A percentile compares a stretch with the other conserved stretches of the same genome.
These are phyloP conservation scores for Dittrichia graveolens DNA, from an alignment of 129 eudicot genomes.

Conservation along the genomic window DNA sequence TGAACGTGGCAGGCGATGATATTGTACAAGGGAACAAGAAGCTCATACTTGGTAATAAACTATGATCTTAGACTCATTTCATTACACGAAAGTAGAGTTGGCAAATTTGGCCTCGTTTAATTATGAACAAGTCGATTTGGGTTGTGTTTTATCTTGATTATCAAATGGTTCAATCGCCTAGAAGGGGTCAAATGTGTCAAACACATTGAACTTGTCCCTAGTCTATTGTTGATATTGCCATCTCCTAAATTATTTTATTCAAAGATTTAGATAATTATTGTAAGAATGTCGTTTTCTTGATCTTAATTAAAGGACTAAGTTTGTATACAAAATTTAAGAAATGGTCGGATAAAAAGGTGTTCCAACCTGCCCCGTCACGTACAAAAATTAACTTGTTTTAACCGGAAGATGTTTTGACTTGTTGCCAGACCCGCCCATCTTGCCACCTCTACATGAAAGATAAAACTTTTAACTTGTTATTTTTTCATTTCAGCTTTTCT, in stretches of 20 bases:
- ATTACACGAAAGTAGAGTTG: constrained; percentile 11
- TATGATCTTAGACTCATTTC: constrained; percentile 10
- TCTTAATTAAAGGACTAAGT: background rate
- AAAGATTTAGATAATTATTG: background rate
- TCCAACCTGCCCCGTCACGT: background rate
- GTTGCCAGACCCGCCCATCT: background rate
- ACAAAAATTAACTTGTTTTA: background rate
- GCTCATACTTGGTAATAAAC: constrained; percentile 81
- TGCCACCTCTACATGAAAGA: background rate
- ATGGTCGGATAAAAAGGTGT: background rate
- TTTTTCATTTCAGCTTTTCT: constrained; percentile 68
- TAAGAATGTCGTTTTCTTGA: background rate
- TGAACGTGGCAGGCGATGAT: constrained; percentile 89
- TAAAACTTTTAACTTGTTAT: background rate
- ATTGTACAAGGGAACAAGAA: constrained; percentile 95
- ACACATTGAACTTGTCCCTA: background rate
- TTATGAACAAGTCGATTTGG: background rate
- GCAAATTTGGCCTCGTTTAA: background rate
- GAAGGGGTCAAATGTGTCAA: background rate
- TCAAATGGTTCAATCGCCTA: background rate
- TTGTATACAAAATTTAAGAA: background rate
- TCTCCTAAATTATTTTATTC: background rate
- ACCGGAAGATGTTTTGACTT: background rate
- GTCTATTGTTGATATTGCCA: background rate
- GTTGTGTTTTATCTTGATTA: background rate